Evolutionary conservation across 139 green algal species (phyloP).

Genomic region (Chlamydomonas sphaeroides): DNA sequence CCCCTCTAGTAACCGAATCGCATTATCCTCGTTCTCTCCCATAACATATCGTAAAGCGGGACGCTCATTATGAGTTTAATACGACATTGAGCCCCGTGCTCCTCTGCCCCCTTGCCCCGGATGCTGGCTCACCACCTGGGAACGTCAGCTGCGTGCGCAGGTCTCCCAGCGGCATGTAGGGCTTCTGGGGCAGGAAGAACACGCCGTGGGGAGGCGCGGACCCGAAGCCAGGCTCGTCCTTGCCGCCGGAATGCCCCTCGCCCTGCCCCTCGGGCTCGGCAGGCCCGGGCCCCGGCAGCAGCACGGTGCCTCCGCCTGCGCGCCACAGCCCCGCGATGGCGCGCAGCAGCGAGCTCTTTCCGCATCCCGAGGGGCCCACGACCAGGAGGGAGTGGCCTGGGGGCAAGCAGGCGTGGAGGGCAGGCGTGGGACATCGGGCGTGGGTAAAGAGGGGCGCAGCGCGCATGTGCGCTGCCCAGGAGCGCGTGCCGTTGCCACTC

Average conservation of each 20-base stretch:
- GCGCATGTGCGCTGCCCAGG: neutral
- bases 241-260: no score
- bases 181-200: slow-evolving; percentile 94
- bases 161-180: slow-evolving; percentile 90
- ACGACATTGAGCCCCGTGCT: no score
- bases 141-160: slow-evolving; percentile 90
- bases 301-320: slow-evolving; percentile 69
- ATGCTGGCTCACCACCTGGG: slow-evolving; percentile 47
- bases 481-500: no score
- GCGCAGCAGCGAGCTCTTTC: slow-evolving; percentile 90
- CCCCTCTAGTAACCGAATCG: no score
- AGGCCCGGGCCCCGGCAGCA: slow-evolving; percentile 23
- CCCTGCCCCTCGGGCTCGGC: no score
- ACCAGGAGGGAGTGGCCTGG: slow-evolving; percentile 82
- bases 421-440: neutral
- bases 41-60: no score
- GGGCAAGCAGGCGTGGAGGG: no score
- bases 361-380: slow-evolving; percentile 86
- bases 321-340: slow-evolving; percentile 92
- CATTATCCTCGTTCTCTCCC: no score
- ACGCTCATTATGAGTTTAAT: no score
- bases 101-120: neutral
- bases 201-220: slow-evolving; percentile 1
- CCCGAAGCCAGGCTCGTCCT: neutral
- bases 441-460: slow-evolving; percentile 4